A percentile compares a stretch with the other conserved stretches of the same genome.
Evolutionary conservation across 179 eudicot species (phyloP).

Genomic region (Vitellaria paradoxa): DNA sequence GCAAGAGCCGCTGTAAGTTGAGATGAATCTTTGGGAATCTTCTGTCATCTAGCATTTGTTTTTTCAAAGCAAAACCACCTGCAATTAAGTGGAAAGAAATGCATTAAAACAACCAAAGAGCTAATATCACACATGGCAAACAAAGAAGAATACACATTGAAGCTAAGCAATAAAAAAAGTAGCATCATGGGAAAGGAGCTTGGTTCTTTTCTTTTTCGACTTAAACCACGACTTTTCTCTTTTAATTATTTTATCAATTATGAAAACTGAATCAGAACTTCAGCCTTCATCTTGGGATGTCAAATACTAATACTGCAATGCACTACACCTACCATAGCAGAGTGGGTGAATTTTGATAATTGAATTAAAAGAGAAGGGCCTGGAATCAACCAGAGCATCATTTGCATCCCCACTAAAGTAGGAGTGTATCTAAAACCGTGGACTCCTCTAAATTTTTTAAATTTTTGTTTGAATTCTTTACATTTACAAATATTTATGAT

Average conservation of each 20-base stretch:
- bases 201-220: not conserved
- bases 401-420: not conserved
- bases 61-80: conserved; percentile 69
- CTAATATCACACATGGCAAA: not conserved
- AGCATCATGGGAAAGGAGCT: not conserved
- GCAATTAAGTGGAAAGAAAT: conserved; percentile 15
- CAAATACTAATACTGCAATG: not conserved
- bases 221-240: not conserved
- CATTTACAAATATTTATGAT: too few species aligned
- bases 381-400: not conserved
- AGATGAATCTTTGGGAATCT: conserved; percentile 97
- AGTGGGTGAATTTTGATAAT: not conserved
- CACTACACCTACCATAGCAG: not conserved
- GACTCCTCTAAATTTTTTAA: too few species aligned
- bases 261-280: not conserved
- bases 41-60: conserved; percentile 87
- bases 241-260: not conserved
- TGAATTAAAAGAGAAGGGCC: not conserved
- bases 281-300: not conserved
- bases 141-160: not conserved
- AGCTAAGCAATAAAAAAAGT: not conserved
- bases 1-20: conserved; percentile 87
- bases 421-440: not conserved
- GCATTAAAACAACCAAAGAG: conserved; percentile 1
- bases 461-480: too few species aligned